Base-by-base conservation (phyloP, 495 filamentous ascomycete species). In the Pyrenopolyporus hunteri region DNA sequence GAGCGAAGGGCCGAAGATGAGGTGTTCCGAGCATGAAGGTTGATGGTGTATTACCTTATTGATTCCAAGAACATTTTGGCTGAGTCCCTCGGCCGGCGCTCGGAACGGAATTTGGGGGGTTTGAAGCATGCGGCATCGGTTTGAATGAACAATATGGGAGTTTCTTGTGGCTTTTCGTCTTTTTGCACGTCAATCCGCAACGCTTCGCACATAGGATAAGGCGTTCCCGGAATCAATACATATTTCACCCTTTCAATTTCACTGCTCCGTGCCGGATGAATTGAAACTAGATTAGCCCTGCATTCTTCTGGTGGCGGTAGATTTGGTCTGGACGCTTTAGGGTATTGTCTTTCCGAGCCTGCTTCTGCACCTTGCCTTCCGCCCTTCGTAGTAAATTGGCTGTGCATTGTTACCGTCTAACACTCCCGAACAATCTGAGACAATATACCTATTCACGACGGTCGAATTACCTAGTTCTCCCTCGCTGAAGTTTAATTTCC, bases 101-200 rank as follows among this genome's bases (percentile, higher is more conserved):
- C 45, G 44, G 46, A 55, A 46, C 6, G 55, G 46, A 40, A 45
- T 40, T 45, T 33, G 35, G 36, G 28, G 58, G 55, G 31, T 60
- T 61, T 8, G 57, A 52, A 46, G 60, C 57, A 61, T 61, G 62
- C 45, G 59, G 62, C 54, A 68, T 66, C 2, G 68, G 60, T 47
- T 47, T 68, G 42, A 66, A 57, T 63, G 68, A 68, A 37, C 61
- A 68, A 67, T 58, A 65, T 33, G 63, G 44, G 42, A 46, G 48
- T 54, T 67, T 58, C 8, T 60, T 62, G 49, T 66, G 59, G 20
- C 50, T 58, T 57, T 63, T 51, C 53, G 11, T 59, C 22, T 44
- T 64, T 58, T 51, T 58, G 48, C 51, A 44, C 55, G 51, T 63
- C 36, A 42, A 46, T 62, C 39, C 54, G 54, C 17, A 53, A 56